Percentiles rank a stretch among this genome's conserved stretches.
phyloP scores from a whole-genome alignment of 106 monocot genomes.

The Dendrobium officinale region DNA sequence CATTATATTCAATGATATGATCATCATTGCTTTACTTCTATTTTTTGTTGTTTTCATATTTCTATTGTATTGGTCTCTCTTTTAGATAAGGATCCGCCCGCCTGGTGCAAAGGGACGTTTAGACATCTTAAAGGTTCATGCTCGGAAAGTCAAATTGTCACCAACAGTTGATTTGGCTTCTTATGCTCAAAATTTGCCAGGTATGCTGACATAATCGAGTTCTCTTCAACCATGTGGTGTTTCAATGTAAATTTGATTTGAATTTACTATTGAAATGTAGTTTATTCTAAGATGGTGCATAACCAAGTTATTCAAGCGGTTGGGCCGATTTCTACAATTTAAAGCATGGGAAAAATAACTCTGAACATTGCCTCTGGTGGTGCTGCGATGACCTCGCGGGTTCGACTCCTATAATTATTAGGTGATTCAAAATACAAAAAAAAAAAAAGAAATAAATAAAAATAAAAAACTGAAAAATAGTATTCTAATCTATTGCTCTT shows the following conservation, averaged over 20 bases:
- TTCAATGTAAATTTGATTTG: constrained; percentile 4
- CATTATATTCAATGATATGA: not conserved
- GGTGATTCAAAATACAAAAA: not conserved
- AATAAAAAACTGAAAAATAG: no score
- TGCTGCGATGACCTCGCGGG: not conserved
- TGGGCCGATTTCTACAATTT: not conserved
- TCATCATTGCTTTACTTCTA: not conserved
- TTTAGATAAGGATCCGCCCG: constrained; percentile 78
- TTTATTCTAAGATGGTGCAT: not conserved
- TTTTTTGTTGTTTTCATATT: not conserved
- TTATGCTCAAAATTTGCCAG: constrained; percentile 87
- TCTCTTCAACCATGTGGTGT: not conserved
- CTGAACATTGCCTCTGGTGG: not conserved
- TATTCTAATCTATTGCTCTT: not conserved
- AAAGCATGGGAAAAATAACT: not conserved
- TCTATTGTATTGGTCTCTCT: not conserved
- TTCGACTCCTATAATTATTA: not conserved
- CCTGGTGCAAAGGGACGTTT: constrained; percentile 64
- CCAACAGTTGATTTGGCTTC: constrained; percentile 63
- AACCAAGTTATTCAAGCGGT: not conserved
- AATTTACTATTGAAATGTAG: not conserved
- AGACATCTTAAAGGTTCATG: constrained; percentile 84
- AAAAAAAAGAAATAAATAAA: no score
- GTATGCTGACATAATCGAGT: constrained; percentile 15
- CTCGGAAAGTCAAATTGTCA: constrained; percentile 79